Evolutionary conservation across 257 asterid species (phyloP).

Genomic region (Petunia secreta): DNA sequence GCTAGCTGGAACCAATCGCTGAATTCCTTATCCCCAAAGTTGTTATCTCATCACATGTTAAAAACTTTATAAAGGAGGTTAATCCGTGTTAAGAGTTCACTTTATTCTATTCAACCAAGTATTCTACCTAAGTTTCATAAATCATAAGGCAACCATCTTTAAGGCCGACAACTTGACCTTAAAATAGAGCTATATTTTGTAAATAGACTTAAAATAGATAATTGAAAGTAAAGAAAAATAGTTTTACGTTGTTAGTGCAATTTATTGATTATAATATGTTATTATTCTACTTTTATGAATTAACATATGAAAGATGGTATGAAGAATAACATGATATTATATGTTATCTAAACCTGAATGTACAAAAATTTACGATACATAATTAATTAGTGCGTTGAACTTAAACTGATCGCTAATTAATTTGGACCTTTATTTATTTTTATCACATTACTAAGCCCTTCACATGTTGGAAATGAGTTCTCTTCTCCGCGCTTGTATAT

Average conservation of each 20-base stretch:
- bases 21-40: not conserved
- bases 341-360: not conserved
- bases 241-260: too few relatives aligned
- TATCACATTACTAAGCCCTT: not conserved
- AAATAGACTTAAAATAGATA: too few relatives aligned
- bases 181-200: too few relatives aligned
- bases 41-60: constrained; percentile 4
- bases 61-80: not conserved
- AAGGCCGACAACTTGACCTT: too few relatives aligned
- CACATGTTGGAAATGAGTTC: not conserved
- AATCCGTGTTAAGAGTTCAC: constrained; percentile 1
- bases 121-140: not conserved
- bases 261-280: too few relatives aligned
- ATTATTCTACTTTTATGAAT: not conserved
- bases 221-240: too few relatives aligned
- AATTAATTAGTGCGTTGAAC: not conserved
- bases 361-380: not conserved
- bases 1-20: not conserved
- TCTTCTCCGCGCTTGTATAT: constrained; percentile 3
- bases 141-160: not conserved
- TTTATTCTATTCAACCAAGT: not conserved
- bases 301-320: not conserved
- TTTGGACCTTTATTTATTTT: not conserved
- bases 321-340: not conserved
- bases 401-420: too few relatives aligned